Evolutionary conservation across 2,329 filamentous ascomycete species (phyloP), one percentile per base, ranked within the genome.

Genomic region (Aspergillus sp.): DNA sequence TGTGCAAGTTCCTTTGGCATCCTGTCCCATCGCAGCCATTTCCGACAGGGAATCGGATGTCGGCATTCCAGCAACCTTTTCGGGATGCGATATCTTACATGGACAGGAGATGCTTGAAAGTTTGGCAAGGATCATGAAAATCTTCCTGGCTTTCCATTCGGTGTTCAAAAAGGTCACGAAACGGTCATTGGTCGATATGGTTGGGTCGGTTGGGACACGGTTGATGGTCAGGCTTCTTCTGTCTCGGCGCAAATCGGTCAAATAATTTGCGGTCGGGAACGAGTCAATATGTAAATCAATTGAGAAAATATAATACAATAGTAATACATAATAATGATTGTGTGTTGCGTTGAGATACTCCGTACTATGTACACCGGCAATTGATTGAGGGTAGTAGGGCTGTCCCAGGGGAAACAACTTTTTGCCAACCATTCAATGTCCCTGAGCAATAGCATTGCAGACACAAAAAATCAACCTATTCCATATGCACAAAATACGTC

Each of bases 1-100:
- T 76, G 13, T 75, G 72, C 60, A 63, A 74, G 27, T 75, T 75
- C 55, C 63, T 76, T 20, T 70, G 70, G 9, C 50, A 56, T 39
- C 48, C 49, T 3, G 38, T 54, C 2, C 52, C 50, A 1, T 27
- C 41, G 3, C 4, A 41, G 6, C 43, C 20, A 7, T 39, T 47
- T 32, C 44, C 47, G 19, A 19, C n/a, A 13, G 38, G 19, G 38
- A 41, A 41, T 41, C 12, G 19, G 5, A 5, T 41, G 7, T 17
- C 12, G 19, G 20, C 23, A 7, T 19, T 41, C 3, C 38, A 41
- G 38, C 38, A 12, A 3, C n/a, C 10, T 3, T 20, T 41, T 20
- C 15, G 19, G 19, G 19, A 41, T 19, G 38, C 38, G 15, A 19
- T 41, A 19, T 41, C 13, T 7, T 41, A 41, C 12, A 41, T 13